Conservation (phyloP, 2,329 filamentous ascomycete genomes). For the Dothistroma pini region DNA sequence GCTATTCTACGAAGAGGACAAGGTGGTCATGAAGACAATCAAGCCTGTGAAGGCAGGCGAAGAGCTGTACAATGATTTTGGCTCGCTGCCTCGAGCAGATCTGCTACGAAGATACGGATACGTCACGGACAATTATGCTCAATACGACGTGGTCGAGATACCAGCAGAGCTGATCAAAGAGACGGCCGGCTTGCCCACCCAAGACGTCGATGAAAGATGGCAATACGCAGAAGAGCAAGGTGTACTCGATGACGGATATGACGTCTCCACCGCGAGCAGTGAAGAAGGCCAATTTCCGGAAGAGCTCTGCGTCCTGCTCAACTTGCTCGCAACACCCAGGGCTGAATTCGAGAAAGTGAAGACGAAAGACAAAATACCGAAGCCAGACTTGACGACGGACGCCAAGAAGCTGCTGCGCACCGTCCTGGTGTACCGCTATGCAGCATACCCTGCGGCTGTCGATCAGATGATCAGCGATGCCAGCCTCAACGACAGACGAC, state of each 20-base stretch:
- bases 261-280: constrained; percentile 41
- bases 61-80: constrained; percentile 87
- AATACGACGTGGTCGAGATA: constrained; percentile 81
- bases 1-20: constrained; percentile 57
- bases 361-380: constrained; percentile 44
- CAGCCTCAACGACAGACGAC: constrained; percentile 22
- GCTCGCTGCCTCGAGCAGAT: constrained; percentile 76
- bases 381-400: constrained; percentile 30
- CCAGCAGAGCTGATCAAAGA: constrained; percentile 57
- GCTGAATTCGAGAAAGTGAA: constrained; percentile 42
- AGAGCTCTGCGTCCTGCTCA: constrained; percentile 43
- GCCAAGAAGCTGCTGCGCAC: constrained; percentile 41
- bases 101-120: constrained; percentile 83
- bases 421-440: constrained; percentile 40
- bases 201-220: constrained; percentile 27
- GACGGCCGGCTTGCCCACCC: constrained; percentile 31
- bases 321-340: constrained; percentile 42
- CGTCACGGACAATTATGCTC: constrained; percentile 70
- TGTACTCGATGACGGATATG: constrained; percentile 70
- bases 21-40: constrained; percentile 67
- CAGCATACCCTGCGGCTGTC: constrained; percentile 48
- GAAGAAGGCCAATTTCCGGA: constrained; percentile 38
- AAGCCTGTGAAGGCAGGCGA: constrained; percentile 65
- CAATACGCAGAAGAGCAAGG: constrained; percentile 59
- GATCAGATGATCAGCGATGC: constrained; percentile 46